Evolutionary conservation across 2,329 filamentous ascomycete genomes (phyloP).

Genomic region (Trichoderma hamatum): DNA sequence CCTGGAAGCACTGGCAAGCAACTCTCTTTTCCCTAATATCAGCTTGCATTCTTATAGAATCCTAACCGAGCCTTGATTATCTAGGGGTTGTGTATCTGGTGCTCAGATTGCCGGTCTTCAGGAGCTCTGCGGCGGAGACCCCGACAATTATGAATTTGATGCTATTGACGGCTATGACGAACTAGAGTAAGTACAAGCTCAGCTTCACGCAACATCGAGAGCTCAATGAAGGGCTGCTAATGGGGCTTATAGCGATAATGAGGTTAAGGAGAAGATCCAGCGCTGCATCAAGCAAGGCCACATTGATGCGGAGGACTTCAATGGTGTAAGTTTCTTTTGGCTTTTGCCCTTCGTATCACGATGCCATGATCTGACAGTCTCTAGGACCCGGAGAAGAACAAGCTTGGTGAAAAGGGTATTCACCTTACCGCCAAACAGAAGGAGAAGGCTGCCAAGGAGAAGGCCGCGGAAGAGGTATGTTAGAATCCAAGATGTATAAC

Average conservation of each 20-base stretch:
- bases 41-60: background rate
- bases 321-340: constrained; percentile 66
- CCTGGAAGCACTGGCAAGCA: constrained; percentile 84
- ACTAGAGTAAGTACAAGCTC: constrained; percentile 50
- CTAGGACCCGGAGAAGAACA: constrained; percentile 76
- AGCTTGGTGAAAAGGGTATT: constrained; percentile 67
- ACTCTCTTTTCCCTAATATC: background rate
- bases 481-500: constrained; percentile 1
- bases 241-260: constrained; percentile 46
- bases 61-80: background rate
- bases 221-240: background rate
- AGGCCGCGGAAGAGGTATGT: constrained; percentile 37
- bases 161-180: constrained; percentile 82
- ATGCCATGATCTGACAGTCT: constrained; percentile 1
- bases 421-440: constrained; percentile 48
- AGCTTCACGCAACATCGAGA: background rate
- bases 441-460: constrained; percentile 43
- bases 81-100: constrained; percentile 87
- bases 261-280: constrained; percentile 72
- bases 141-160: constrained; percentile 61
- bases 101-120: constrained; percentile 68
- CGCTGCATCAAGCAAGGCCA: constrained; percentile 75
- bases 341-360: constrained; percentile 12
- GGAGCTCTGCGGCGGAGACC: constrained; percentile 50
- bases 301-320: constrained; percentile 85